Evolutionary conservation across 495 filamentous ascomycete species (phyloP), one percentile per base, ranked within the genome.

Genomic region (Monascus purpureus): DNA sequence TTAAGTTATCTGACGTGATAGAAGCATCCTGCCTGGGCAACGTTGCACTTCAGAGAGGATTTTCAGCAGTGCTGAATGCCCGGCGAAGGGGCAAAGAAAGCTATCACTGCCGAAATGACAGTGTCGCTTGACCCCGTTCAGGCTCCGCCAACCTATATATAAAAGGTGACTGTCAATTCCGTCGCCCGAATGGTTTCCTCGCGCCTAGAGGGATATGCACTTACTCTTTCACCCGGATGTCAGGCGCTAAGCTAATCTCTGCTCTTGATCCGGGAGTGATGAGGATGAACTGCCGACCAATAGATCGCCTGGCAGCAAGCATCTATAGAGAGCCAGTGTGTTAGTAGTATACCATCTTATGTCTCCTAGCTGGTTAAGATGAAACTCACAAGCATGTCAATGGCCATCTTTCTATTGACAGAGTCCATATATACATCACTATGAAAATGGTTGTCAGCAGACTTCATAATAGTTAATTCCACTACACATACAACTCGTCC

Each of bases 351-450:
- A 33, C n/a, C 23, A 29, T 39, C 14, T 13, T 22, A 31, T 15
- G 28, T 6, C n/a, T 40, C 17, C 31, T 14, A 17, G 16, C 17
- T 4, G 24, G 13, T 31, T 32, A 14, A 30, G 16, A 14, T 17
- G n/a, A 25, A 17, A 60, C 75, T 57, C 62, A 86, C 83, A 45
- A 99, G 88, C 84, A 96, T 87, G 39, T 81, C 80, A 40, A 93
- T 92, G 43, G 82, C 88, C 44, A 92, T 80, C 32, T 82, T 85
- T 27, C 90, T 73, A 52, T 99, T 99, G 35, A 95, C 83, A 40
- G 75, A 80, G 45, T 99, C 90, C 90, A 99, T 99, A 60, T 93
- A 99, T 25, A 99, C 90, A 58, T 99, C 90, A 47, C 74, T 79
- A 31, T 13, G 2, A 17, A 37, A 4, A 29, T 4, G 36, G 59